These are phyloP conservation scores for Lachancea dasiensis DNA, from an alignment of 805 yeast genomes.

Conservation along the genomic window DNA sequence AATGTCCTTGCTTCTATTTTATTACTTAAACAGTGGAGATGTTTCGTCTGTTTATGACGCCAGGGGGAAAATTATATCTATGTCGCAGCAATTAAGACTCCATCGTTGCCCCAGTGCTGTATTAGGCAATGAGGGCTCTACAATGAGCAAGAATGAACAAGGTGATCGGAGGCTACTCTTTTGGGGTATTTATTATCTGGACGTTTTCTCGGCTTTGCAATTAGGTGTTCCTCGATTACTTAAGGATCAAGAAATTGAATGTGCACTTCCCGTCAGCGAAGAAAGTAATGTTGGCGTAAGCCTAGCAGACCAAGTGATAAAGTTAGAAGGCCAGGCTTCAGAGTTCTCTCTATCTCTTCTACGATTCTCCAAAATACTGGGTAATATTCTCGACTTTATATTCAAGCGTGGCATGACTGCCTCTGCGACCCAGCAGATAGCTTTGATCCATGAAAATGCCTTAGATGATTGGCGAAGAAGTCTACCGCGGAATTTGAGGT, in stretches of 20 bases:
- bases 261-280: slow-evolving; percentile 68
- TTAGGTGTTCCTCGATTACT: slow-evolving; percentile 78
- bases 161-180: slow-evolving; percentile 77
- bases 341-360: slow-evolving; percentile 57
- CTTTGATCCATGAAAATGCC: slow-evolving; percentile 51
- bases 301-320: slow-evolving; percentile 36
- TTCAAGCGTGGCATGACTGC: slow-evolving; percentile 49
- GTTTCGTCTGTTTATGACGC: slow-evolving; percentile 66
- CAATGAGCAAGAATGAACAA: slow-evolving; percentile 62
- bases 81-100: slow-evolving; percentile 80
- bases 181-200: slow-evolving; percentile 79
- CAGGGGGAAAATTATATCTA: slow-evolving; percentile 68
- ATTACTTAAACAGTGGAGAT: slow-evolving; percentile 69
- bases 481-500: slow-evolving; percentile 53
- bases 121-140: slow-evolving; percentile 56
- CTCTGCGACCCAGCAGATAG: slow-evolving; percentile 21
- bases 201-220: slow-evolving; percentile 65
- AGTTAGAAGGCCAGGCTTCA: slow-evolving; percentile 65
- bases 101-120: slow-evolving; percentile 87
- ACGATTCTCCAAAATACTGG: slow-evolving; percentile 67
- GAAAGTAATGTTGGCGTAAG: slow-evolving; percentile 55
- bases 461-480: slow-evolving; percentile 76
- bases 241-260: slow-evolving; percentile 77
- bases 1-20: slow-evolving; percentile 59
- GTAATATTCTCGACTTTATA: slow-evolving; percentile 63